phyloP scores from a whole-genome alignment of 768 basidiomycete genomes.

The Termitomyces sp. region DNA sequence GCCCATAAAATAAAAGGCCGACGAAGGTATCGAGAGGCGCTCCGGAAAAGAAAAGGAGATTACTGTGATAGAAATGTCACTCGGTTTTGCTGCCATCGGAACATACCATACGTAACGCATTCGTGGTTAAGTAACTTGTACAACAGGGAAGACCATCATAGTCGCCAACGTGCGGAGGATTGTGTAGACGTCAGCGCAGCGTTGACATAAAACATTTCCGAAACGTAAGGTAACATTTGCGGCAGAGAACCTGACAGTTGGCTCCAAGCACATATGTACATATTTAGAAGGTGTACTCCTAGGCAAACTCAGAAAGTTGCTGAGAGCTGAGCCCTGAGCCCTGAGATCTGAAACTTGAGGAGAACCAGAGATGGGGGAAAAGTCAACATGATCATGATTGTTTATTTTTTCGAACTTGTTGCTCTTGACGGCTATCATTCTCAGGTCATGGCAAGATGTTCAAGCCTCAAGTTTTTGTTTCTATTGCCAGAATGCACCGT shows the following conservation, averaged over 20 bases:
- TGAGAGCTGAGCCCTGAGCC: not conserved
- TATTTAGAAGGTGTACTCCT: not conserved
- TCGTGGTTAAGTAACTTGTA: not conserved
- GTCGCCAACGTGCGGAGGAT: not conserved
- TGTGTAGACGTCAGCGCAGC: not conserved
- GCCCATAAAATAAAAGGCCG: too few species aligned
- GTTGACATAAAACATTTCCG: not conserved
- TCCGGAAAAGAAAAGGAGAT: not conserved
- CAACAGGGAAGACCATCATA: not conserved
- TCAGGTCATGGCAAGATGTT: conserved; percentile 9
- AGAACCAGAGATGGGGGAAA: too few species aligned
- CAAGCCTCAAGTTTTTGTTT: conserved; percentile 23
- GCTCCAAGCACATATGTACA: not conserved
- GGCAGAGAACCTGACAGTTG: not conserved
- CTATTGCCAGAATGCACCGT: conserved; percentile 44
- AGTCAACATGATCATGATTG: too few species aligned
- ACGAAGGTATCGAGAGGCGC: too few species aligned
- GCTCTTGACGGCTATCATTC: not conserved
- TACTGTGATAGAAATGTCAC: not conserved
- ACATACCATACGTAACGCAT: not conserved
- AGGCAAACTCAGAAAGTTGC: not conserved
- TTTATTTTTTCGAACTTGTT: not conserved
- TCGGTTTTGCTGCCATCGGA: not conserved
- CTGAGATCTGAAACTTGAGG: too few species aligned
- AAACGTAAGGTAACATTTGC: not conserved